Percentiles rank a stretch among this genome's conserved stretches.
phyloP scores from a whole-genome alignment of 768 basidiomycete genomes.

The Termitomyces sp. region DNA sequence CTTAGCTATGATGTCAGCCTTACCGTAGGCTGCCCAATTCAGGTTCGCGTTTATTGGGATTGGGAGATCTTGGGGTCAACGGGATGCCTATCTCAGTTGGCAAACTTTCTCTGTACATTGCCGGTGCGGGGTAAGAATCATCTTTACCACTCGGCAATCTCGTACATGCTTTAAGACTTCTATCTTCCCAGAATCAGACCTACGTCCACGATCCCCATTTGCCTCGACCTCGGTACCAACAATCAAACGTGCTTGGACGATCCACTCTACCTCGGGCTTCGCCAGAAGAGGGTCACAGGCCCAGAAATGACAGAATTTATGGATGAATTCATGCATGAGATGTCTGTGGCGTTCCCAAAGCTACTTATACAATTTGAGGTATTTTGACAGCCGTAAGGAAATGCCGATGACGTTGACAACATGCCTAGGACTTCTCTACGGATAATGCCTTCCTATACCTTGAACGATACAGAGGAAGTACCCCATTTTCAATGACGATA shows the following conservation, averaged over 20 bases:
- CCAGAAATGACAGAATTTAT: slow-evolving; percentile 75
- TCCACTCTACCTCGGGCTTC: slow-evolving; percentile 84
- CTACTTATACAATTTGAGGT: slow-evolving; percentile 85
- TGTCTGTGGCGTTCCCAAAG: slow-evolving; percentile 68
- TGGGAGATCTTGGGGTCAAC: slow-evolving; percentile 80
- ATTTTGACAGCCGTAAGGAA: slow-evolving; percentile 7
- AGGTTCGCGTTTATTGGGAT: slow-evolving; percentile 85
- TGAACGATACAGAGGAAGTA: slow-evolving; percentile 66
- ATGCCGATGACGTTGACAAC: background rate
- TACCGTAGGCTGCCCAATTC: slow-evolving; percentile 4
- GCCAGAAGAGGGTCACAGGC: slow-evolving; percentile 59
- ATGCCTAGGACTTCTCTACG: slow-evolving; percentile 76
- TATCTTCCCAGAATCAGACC: slow-evolving; percentile 56
- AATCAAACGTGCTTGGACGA: slow-evolving; percentile 75
- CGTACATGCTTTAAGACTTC: background rate
- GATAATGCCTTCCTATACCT: slow-evolving; percentile 89
- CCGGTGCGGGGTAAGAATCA: slow-evolving; percentile 71
- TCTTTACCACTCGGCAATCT: background rate
- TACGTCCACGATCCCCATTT: slow-evolving; percentile 74
- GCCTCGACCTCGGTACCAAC: slow-evolving; percentile 87
- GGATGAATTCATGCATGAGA: slow-evolving; percentile 90
- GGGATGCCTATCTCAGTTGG: slow-evolving; percentile 89
- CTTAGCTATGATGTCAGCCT: slow-evolving; percentile 15
- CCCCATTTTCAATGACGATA: slow-evolving; percentile 86
- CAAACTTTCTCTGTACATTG: slow-evolving; percentile 88